A percentile compares a stretch with the other conserved stretches of the same genome.
These are phyloP conservation scores for Tylopilus sp. DNA, from an alignment of 768 basidiomycete species.

Conservation along the genomic window DNA sequence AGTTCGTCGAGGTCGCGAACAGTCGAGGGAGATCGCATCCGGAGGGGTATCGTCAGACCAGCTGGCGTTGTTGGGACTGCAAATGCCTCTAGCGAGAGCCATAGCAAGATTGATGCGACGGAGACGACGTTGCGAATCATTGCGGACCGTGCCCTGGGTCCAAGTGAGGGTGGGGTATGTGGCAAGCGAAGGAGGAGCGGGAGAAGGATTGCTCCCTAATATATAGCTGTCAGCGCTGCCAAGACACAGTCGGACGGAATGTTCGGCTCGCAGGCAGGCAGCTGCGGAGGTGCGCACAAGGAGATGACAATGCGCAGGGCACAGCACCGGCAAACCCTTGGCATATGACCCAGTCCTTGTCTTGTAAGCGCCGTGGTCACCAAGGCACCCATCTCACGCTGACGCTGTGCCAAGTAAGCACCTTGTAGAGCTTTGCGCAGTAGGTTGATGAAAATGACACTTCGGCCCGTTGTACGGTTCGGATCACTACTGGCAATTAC, in stretches of 20 bases:
- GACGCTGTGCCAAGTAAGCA: too few relatives aligned
- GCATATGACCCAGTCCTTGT: too few relatives aligned
- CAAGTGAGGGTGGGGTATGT: too few relatives aligned
- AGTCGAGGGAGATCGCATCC: constrained; percentile 10
- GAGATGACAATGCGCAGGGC: not conserved
- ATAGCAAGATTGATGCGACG: constrained; percentile 7
- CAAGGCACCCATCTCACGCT: too few relatives aligned
- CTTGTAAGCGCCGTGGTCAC: too few relatives aligned
- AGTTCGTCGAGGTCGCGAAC: constrained; percentile 4
- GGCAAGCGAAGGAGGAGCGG: not conserved
- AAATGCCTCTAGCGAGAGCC: constrained; percentile 1
- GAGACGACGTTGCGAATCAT: constrained; percentile 18
- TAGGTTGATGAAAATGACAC: too few relatives aligned
- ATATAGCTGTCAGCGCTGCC: too few relatives aligned
- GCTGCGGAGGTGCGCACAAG: not conserved
- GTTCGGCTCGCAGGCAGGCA: not conserved
- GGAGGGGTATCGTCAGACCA: constrained; percentile 22
- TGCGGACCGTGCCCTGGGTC: not conserved
- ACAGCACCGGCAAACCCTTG: too few relatives aligned
- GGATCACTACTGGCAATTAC: too few relatives aligned
- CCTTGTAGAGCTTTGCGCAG: too few relatives aligned
- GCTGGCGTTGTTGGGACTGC: constrained; percentile 1
- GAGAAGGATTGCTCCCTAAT: not conserved
- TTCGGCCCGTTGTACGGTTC: too few relatives aligned
- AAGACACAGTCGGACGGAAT: too few relatives aligned